Evolutionary conservation across 108 stramenopile species (phyloP), one percentile per base, ranked within the genome.

Genomic region (Cyclotella kingstonii): DNA sequence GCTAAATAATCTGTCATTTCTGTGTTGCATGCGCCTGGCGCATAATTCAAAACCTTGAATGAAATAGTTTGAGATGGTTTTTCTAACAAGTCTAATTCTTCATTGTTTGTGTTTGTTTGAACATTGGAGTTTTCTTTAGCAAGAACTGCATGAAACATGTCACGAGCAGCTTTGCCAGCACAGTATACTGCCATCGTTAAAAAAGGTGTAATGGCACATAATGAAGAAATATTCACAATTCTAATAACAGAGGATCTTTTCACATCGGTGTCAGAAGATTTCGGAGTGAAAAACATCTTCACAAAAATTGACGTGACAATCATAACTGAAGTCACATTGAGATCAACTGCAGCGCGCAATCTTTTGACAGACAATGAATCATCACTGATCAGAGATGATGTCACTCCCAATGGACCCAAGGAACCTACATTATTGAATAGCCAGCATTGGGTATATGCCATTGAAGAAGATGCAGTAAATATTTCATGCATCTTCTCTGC

Each of bases 1-100:
- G 78, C 80, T 11, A 92, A 57, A 34, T 60, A 38, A 31, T 68
- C 54, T 6, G 73, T 77, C 90, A 92, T 92, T 50, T 66, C 66
- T 10, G 90, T 92, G 30, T 87, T 85, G 39, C 86, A 70, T 1
- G 85, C 80, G 17, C 90, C 90, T 3, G 90, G 90, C 17, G 90
- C 90, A 63, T 92, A 92, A 39, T 89, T 92, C 2, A 92, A 57
- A 18, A 74, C 64, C 51, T 76, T 76, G 36, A 86, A 58, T 40
- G 30, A 30, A 25, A 10, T 45, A 25, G 47, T 26, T 34, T 38
- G 11, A 14, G 41, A 6, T 46, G 15, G 12, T 58, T 58, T 42
- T 27, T n/a, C n/a, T n/a, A n/a, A n/a, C n/a, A n/a, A n/a, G n/a
- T n/a, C n/a, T n/a, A n/a, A n/a, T n/a, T n/a, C n/a, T n/a, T n/a